A percentile compares a stretch with the other conserved stretches of the same genome.
Conservation (phyloP, 2,329 filamentous ascomycete species). For the Penicillium sp. region DNA sequence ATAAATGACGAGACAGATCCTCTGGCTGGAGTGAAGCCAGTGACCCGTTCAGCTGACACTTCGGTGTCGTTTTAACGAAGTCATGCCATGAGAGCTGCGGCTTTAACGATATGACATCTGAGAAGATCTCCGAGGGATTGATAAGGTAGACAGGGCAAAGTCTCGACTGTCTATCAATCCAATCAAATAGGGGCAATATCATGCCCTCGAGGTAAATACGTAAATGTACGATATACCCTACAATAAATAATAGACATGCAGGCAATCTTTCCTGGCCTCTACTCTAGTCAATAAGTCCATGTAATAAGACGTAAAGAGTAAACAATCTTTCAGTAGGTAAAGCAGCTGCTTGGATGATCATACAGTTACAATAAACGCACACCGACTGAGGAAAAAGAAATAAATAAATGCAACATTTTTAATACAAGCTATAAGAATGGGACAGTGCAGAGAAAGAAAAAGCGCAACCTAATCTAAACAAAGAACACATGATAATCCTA, state of each 20-base stretch:
- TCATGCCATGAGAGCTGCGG: not conserved
- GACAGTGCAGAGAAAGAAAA: slow-evolving; percentile 13
- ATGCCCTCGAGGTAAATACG: not conserved
- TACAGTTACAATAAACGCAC: slow-evolving; percentile 17
- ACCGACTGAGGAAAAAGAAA: slow-evolving; percentile 13
- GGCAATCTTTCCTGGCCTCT: not conserved
- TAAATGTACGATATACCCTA: slow-evolving; percentile 3
- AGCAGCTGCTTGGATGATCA: slow-evolving; percentile 13
- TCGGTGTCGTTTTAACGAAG: not conserved
- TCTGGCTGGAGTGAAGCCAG: not conserved
- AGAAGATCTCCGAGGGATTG: not conserved
- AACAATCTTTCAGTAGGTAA: not conserved
- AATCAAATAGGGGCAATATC: not conserved
- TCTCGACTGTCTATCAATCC: no score
- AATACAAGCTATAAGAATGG: slow-evolving; percentile 13
- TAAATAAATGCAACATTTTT: slow-evolving; percentile 10
- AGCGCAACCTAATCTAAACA: slow-evolving; percentile 7
- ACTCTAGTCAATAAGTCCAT: not conserved
- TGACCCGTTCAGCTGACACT: not conserved
- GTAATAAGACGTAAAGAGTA: not conserved
- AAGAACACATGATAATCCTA: slow-evolving; percentile 13
- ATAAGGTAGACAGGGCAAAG: not conserved
- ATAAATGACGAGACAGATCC: not conserved
- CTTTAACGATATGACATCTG: not conserved
- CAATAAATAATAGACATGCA: not conserved